phyloP scores from a whole-genome alignment of 768 basidiomycete genomes.

The Tremella fuciformis region DNA sequence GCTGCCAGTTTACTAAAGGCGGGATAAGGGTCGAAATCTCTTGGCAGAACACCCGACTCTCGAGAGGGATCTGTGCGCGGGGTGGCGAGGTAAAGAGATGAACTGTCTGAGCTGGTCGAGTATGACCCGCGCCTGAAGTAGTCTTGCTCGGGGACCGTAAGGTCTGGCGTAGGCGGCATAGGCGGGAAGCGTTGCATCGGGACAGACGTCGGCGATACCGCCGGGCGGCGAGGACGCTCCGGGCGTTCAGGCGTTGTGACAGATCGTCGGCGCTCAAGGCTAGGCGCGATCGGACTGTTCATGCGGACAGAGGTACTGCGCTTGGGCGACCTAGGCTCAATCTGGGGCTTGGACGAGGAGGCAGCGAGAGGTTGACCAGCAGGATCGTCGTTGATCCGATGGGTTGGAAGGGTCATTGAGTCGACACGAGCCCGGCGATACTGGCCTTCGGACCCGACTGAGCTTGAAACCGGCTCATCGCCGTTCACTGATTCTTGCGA shows the following conservation, averaged over 20 bases:
- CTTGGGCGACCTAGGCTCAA: background rate
- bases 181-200: background rate
- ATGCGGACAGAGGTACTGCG: background rate
- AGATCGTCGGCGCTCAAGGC: background rate
- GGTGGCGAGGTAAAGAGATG: conserved; percentile 22
- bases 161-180: conserved; percentile 1
- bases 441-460: conserved; percentile 12
- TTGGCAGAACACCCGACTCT: conserved; percentile 8
- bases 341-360: background rate
- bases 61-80: conserved; percentile 8
- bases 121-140: background rate
- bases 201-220: background rate
- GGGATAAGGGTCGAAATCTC: no score
- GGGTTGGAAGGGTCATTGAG: conserved; percentile 19
- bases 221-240: background rate
- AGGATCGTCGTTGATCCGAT: background rate
- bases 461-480: background rate
- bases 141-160: background rate
- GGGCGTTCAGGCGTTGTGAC: background rate
- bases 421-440: conserved; percentile 30
- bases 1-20: no score
- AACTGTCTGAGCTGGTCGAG: conserved; percentile 23
- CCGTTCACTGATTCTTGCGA: background rate
- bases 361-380: background rate
- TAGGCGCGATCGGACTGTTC: no score